A percentile compares a stretch with the other conserved stretches of the same genome.
Conservation (phyloP, 2,329 filamentous ascomycete species). For the Ophiosphaerella narmari region DNA sequence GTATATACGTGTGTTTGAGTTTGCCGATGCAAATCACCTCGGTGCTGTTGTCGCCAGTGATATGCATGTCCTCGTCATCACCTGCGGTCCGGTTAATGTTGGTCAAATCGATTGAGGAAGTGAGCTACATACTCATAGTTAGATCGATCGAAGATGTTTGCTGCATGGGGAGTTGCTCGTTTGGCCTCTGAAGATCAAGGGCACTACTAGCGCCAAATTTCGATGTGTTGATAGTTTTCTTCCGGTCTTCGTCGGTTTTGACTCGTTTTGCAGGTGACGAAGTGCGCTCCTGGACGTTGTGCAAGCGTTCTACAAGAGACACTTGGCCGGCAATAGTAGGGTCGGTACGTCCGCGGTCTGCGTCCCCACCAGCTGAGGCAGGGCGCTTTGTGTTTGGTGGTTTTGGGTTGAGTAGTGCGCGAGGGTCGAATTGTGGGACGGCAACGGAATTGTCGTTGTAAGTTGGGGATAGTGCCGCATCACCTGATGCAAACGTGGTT, state of each 20-base stretch:
- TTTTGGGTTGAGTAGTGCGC: conserved; percentile 42
- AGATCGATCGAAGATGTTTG: conserved; percentile 33
- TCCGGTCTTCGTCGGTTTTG: conserved; percentile 31
- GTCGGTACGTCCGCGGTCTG: conserved; percentile 30
- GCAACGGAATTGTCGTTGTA: conserved; percentile 15
- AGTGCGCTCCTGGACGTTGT: conserved; percentile 72
- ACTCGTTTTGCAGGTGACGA: conserved; percentile 53
- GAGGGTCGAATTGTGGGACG: conserved; percentile 29
- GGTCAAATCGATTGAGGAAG: conserved; percentile 9
- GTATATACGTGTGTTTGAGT: conserved; percentile 69
- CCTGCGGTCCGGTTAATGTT: conserved; percentile 36
- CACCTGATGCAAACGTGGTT: conserved; percentile 24
- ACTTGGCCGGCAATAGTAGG: conserved; percentile 52
- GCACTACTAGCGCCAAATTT: conserved; percentile 30
- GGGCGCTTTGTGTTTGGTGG: conserved; percentile 36
- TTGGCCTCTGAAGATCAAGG: conserved; percentile 51
- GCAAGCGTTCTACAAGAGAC: conserved; percentile 73
- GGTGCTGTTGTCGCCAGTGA: conserved; percentile 64
- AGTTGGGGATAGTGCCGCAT: conserved; percentile 13
- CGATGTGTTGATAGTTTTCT: conserved; percentile 21
- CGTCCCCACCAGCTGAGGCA: conserved; percentile 25
- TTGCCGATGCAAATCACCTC: conserved; percentile 83
- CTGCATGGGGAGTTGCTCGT: conserved; percentile 5
- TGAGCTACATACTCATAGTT: conserved; percentile 37
- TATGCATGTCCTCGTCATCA: conserved; percentile 66